Conservation (phyloP, 441 rosid species). For the Populus hybrid region DNA sequence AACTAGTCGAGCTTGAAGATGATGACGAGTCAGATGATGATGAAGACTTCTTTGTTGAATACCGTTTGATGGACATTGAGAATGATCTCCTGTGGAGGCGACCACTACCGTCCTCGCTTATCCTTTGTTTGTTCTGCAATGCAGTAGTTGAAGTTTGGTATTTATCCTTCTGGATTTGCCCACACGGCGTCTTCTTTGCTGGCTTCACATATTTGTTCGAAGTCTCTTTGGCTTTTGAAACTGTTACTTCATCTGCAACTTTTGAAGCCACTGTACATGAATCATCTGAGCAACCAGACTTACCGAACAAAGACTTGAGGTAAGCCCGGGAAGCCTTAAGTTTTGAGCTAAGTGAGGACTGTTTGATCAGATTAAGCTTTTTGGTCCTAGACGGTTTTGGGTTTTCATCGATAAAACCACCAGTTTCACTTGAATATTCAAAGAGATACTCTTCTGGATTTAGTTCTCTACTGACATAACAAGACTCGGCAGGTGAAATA, state of each 20-base stretch:
- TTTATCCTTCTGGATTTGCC: conserved; percentile 47
- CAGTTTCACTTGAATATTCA: conserved; percentile 29
- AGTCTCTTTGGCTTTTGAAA: conserved; percentile 34
- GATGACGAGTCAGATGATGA: conserved; percentile 45
- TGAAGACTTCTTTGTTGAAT: conserved; percentile 45
- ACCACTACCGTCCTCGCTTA: conserved; percentile 27
- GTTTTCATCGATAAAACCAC: too few species aligned
- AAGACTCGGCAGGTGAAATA: conserved; percentile 50
- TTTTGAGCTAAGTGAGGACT: conserved; percentile 52
- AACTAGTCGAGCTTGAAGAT: conserved; percentile 50
- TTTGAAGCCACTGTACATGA: conserved; percentile 39
- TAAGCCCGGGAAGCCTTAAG: conserved; percentile 74
- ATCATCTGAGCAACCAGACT: conserved; percentile 49
- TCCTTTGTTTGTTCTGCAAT: conserved; percentile 23
- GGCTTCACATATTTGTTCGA: conserved; percentile 29
- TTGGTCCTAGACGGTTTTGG: too few species aligned
- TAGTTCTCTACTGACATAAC: conserved; percentile 69
- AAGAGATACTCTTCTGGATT: conserved; percentile 54
- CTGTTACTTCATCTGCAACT: too few species aligned
- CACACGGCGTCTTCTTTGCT: conserved; percentile 41
- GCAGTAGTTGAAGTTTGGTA: conserved; percentile 30
- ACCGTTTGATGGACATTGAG: conserved; percentile 65
- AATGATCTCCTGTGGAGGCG: conserved; percentile 65
- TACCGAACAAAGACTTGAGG: conserved; percentile 64
- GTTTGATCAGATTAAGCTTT: conserved; percentile 14